Conservation (phyloP, 331 rosid genomes). For the Rosa hybrid region DNA sequence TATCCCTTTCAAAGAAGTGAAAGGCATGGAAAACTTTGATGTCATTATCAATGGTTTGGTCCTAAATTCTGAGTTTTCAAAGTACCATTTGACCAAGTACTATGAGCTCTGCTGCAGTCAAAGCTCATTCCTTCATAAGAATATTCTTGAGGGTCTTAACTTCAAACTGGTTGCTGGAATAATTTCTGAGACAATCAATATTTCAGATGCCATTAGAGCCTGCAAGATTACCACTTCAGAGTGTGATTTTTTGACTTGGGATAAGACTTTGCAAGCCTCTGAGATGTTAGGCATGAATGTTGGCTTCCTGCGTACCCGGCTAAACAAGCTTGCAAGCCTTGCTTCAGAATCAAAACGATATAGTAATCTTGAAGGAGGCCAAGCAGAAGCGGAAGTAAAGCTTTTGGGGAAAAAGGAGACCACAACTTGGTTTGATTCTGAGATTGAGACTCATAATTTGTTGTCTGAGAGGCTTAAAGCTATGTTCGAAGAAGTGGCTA, state of each 20-base stretch:
- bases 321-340: conserved; percentile 36
- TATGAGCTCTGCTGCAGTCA: conserved; percentile 59
- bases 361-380: conserved; percentile 17
- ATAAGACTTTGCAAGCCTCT: conserved; percentile 45
- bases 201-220: conserved; percentile 59
- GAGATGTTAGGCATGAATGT: conserved; percentile 54
- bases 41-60: conserved; percentile 46
- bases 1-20: conserved; percentile 42
- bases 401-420: conserved; percentile 18
- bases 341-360: conserved; percentile 33
- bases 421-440: conserved; percentile 25
- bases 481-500: conserved; percentile 44
- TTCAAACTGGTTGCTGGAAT: conserved; percentile 50
- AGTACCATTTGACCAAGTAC: conserved; percentile 43
- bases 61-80: conserved; percentile 46
- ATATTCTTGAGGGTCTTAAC: conserved; percentile 54
- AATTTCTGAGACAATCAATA: conserved; percentile 53
- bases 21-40: conserved; percentile 38
- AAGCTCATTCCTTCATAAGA: conserved; percentile 52
- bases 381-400: conserved; percentile 22
- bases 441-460: conserved; percentile 16
- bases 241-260: conserved; percentile 40
- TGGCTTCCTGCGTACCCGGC: conserved; percentile 43
- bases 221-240: conserved; percentile 43
- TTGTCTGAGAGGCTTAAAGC: conserved; percentile 19